A percentile compares a stretch with the other conserved stretches of the same genome.
These are phyloP conservation scores for Cystobasidiaceae sp. DNA, from an alignment of 1,284 basidiomycete species.

Conservation along the genomic window DNA sequence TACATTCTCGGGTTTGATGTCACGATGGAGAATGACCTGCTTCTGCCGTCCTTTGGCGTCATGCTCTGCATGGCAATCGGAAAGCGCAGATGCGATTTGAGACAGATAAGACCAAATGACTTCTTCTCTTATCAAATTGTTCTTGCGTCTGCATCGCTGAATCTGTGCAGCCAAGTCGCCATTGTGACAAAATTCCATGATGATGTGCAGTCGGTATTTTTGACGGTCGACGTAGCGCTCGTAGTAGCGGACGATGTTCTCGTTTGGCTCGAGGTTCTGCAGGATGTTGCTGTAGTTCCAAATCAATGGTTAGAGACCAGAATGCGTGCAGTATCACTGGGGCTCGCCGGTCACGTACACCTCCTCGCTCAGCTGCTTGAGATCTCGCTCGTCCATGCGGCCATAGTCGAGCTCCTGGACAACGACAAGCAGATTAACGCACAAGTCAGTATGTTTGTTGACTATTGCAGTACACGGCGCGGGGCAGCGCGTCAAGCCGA, in stretches of 20 bases:
- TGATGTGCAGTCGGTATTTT: conserved; percentile 82
- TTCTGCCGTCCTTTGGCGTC: conserved; percentile 37
- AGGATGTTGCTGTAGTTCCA: conserved; percentile 91
- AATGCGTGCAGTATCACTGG: no score
- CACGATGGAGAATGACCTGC: conserved; percentile 71
- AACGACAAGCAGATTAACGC: conserved; percentile 57
- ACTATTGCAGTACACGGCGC: no score
- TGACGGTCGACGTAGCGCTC: conserved; percentile 86
- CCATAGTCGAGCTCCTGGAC: conserved; percentile 97
- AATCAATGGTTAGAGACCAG: no score
- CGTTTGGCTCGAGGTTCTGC: conserved; percentile 78
- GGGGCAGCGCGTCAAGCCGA: no score
- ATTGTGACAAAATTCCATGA: conserved; percentile 95
- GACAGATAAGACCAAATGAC: conserved; percentile 91
- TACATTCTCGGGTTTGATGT: conserved; percentile 95
- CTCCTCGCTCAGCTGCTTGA: conserved; percentile 94
- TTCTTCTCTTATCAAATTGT: conserved; percentile 66
- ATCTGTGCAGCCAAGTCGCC: conserved; percentile 85
- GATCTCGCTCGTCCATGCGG: conserved; percentile 83
- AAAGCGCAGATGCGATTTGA: conserved; percentile 83
- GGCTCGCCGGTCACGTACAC: conserved; percentile 62
- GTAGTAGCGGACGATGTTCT: conserved; percentile 90
- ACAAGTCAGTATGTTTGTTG: no score
- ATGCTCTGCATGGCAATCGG: conserved; percentile 69
- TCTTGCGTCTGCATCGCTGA: conserved; percentile 63